phyloP scores from a whole-genome alignment of 106 monocot genomes.

The Dendrobium officinale region DNA sequence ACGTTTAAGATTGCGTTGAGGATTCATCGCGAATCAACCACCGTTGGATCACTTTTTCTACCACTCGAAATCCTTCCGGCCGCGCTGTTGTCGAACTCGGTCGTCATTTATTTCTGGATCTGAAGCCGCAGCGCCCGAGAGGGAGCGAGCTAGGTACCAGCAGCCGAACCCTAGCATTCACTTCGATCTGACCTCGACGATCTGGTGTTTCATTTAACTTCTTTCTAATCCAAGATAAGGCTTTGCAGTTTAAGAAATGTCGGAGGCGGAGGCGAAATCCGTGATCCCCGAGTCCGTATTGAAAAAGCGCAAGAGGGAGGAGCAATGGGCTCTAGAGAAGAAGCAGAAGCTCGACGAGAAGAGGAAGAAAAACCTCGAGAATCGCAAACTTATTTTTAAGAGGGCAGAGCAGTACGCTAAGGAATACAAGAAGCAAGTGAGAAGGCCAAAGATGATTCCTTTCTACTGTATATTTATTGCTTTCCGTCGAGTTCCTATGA shows the following conservation, averaged over 20 bases:
- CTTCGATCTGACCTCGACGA: no score
- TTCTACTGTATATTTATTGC: neutral
- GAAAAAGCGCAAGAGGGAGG: slow-evolving; percentile 68
- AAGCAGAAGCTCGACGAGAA: slow-evolving; percentile 26
- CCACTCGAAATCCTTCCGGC: no score
- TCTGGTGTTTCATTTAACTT: no score
- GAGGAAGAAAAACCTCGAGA: slow-evolving; percentile 42
- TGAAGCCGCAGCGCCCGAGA: no score
- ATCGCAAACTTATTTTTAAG: slow-evolving; percentile 49
- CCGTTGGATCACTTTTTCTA: no score
- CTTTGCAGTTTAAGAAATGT: slow-evolving; percentile 16
- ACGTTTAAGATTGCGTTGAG: no score
- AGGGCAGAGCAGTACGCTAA: slow-evolving; percentile 52
- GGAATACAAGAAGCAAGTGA: slow-evolving; percentile 55
- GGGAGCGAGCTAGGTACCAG: no score
- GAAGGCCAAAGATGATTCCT: neutral
- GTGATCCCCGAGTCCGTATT: slow-evolving; percentile 60
- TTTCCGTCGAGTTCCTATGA: neutral
- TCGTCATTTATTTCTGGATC: no score
- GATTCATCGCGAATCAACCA: no score
- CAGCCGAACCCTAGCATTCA: no score
- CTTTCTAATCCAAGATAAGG: neutral
- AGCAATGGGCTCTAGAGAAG: slow-evolving; percentile 57
- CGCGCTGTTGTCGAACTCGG: no score
- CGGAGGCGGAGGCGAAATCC: slow-evolving; percentile 15